A percentile compares a stretch with the other conserved stretches of the same genome.
phyloP scores from a whole-genome alignment of 257 asterid genomes.

The Capsicum pubescens region DNA sequence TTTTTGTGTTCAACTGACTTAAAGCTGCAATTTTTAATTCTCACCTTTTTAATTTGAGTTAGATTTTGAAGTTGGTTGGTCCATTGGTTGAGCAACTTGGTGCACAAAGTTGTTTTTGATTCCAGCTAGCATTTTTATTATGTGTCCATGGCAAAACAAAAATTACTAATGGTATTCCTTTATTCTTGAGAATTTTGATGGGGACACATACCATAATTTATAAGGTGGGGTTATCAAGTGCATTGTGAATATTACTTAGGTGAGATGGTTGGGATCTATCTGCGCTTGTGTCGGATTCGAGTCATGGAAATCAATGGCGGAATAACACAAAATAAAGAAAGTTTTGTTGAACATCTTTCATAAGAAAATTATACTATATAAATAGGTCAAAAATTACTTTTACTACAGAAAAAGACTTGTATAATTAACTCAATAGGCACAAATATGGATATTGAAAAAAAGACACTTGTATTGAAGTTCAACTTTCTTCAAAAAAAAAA shows the following conservation, averaged over 20 bases:
- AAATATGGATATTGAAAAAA: too few relatives aligned
- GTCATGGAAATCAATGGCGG: too few relatives aligned
- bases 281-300: too few relatives aligned
- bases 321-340: too few relatives aligned
- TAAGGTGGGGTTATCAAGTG: background rate
- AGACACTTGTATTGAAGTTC: too few relatives aligned
- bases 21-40: constrained; percentile 21
- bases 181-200: background rate
- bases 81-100: background rate
- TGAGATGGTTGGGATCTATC: too few relatives aligned
- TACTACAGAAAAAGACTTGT: too few relatives aligned
- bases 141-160: background rate
- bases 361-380: too few relatives aligned
- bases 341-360: too few relatives aligned
- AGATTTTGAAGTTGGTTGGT: background rate
- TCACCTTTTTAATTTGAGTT: constrained; percentile 14
- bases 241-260: background rate
- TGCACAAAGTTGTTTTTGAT: constrained; percentile 6
- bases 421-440: too few relatives aligned
- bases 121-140: background rate
- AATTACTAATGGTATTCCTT: background rate
- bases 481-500: too few relatives aligned
- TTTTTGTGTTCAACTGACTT: background rate
- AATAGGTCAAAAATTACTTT: too few relatives aligned
- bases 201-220: background rate